Evolutionary conservation across 352 stramenopile genomes (phyloP).

Genomic region (Globisporangium radiosum): DNA sequence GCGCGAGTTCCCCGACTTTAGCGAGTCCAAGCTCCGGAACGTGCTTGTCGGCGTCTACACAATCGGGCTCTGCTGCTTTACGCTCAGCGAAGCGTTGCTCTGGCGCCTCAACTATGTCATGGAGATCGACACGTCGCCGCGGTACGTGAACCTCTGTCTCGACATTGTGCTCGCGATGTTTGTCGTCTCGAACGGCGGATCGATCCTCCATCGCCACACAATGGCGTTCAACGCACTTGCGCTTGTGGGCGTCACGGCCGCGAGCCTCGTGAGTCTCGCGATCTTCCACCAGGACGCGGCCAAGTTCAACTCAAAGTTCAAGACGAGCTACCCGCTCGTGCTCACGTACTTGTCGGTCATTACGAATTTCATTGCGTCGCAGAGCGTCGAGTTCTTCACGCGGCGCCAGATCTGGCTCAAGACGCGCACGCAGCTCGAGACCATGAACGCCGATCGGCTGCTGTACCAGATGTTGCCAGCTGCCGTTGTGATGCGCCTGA

Average conservation of each 20-base stretch:
- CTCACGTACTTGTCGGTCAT: constrained; percentile 77
- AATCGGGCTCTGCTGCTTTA: constrained; percentile 48
- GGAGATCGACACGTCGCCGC: constrained; percentile 50
- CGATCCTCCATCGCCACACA: constrained; percentile 62
- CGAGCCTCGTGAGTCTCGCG: constrained; percentile 35
- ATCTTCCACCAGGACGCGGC: constrained; percentile 40
- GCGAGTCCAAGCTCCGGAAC: constrained; percentile 55
- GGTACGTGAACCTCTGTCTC: constrained; percentile 76
- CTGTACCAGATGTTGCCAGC: constrained; percentile 86
- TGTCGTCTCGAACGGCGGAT: constrained; percentile 75
- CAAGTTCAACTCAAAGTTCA: constrained; percentile 71
- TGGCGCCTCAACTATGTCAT: constrained; percentile 56
- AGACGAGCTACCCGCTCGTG: constrained; percentile 75
- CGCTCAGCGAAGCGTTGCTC: constrained; percentile 34
- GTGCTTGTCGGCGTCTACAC: constrained; percentile 54
- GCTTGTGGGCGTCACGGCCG: constrained; percentile 39
- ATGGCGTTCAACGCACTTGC: constrained; percentile 58
- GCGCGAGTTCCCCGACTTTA: constrained; percentile 47
- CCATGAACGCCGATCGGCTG: constrained; percentile 74
- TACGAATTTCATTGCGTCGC: constrained; percentile 73
- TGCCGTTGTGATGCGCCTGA: constrained; percentile 78
- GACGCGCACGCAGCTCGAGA: constrained; percentile 75
- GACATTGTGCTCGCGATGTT: constrained; percentile 81
- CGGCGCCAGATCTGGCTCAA: constrained; percentile 83
- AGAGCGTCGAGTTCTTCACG: constrained; percentile 78